Evolutionary conservation across 306 rosid species (phyloP), one percentile per base, ranked within the genome.

Genomic region (Oxytropis ochrocephala): DNA sequence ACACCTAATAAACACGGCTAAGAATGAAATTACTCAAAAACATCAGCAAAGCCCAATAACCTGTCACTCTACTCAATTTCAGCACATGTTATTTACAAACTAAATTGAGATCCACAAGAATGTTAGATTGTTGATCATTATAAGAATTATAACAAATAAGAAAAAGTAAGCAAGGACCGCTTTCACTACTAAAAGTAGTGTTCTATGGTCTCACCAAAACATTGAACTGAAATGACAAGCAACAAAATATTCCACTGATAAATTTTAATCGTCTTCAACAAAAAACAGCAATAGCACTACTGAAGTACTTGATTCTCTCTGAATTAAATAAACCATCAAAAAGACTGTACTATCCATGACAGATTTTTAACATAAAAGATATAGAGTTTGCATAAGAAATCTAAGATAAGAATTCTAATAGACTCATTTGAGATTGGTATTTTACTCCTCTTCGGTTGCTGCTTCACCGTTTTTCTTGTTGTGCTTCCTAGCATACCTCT

Each of bases 401-500:
- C 71, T 65, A 66, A 44, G 52, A 64, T 43, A 41, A 62, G 14
- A 78, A 51, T 32, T 75, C 67, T 42, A 70, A 72, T 19, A 63
- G 48, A 49, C 21, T 69, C 65, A 62, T 50, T 47, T 21, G 8
- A 59, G 53, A 16, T 54, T 11, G 17, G 19, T 41, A 36, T 0
- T 73, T 83, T 84, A 94, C 82, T 94, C 95, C 84, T 91, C 91
- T 16, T 74, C 98, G 0, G 83, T 13, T 18, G 70, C 84, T 0
- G 79, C 6, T 54, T 91, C 97, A 5, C 60, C 86, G 55, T 36
- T 80, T 70, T 85, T 85, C 70, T 83, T 91, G 86, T 95, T 89
- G 67, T 95, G 99, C 85, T 95, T 95, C 95, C 97, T 95, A 0
- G 99, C 99, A 36, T 95, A 95, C 99, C 99, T 91, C 81, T 95